phyloP scores from a whole-genome alignment of 2,329 filamentous ascomycete species.

The Coleophoma cylindrospora region DNA sequence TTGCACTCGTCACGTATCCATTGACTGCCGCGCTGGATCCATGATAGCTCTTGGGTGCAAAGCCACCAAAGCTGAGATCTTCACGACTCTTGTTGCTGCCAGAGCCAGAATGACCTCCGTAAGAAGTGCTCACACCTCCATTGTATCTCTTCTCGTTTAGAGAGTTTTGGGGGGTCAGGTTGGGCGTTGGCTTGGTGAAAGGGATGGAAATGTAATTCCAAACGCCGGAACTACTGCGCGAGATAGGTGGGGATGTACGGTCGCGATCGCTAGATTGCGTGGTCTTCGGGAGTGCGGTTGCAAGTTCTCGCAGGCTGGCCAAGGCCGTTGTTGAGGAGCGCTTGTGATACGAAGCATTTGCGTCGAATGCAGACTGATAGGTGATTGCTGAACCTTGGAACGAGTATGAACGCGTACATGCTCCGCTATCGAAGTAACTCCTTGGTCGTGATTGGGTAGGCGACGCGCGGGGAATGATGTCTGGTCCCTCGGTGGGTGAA shows the following conservation, averaged over 20 bases:
- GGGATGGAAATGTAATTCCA: conserved; percentile 26
- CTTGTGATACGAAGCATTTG: background rate
- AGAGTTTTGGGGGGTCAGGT: conserved; percentile 18
- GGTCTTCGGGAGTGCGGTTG: conserved; percentile 18
- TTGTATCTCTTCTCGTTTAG: conserved; percentile 9
- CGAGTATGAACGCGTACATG: conserved; percentile 32
- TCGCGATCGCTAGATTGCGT: conserved; percentile 1
- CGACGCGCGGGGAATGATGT: conserved; percentile 60
- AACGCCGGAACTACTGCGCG: conserved; percentile 16
- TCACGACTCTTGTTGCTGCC: conserved; percentile 14
- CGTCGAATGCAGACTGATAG: conserved; percentile 2
- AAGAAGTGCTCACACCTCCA: background rate
- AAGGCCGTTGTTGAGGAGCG: conserved; percentile 19
- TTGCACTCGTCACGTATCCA: conserved; percentile 34
- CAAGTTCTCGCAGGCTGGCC: conserved; percentile 19
- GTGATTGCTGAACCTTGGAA: conserved; percentile 30
- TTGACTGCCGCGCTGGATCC: conserved; percentile 23
- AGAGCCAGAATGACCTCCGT: conserved; percentile 5
- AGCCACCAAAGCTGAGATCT: conserved; percentile 12
- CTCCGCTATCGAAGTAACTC: conserved; percentile 46
- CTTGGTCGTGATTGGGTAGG: conserved; percentile 54
- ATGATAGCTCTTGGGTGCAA: background rate
- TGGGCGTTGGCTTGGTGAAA: conserved; percentile 16
- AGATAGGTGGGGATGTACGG: conserved; percentile 9
- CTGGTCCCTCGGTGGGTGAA: conserved; percentile 44